Evolutionary conservation across 176 grass and related monocot species (phyloP).

Genomic region (Tillandsia leiboldiana): DNA sequence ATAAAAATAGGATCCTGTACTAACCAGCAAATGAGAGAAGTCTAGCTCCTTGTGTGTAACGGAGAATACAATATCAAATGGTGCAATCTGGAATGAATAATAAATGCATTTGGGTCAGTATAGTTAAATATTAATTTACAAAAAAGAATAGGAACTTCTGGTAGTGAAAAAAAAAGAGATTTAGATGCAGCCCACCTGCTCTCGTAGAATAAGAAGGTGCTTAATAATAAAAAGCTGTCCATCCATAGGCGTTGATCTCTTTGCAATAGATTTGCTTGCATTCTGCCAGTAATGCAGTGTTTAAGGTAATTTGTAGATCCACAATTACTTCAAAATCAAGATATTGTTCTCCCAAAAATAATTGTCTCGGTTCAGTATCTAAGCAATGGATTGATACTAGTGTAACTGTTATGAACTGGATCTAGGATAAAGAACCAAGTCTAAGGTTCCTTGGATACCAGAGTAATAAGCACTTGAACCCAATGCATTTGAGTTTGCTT

Average conservation of each 20-base stretch:
- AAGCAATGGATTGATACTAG: too few relatives aligned
- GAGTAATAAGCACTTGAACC: too few relatives aligned
- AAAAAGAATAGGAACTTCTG: background rate
- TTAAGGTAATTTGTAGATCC: background rate
- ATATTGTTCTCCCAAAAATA: background rate
- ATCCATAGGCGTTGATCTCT: conserved; percentile 78
- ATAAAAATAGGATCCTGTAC: background rate
- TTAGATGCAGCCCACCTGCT: conserved; percentile 48
- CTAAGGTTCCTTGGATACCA: too few relatives aligned
- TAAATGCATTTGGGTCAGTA: conserved; percentile 15
- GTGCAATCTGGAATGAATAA: conserved; percentile 57
- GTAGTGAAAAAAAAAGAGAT: conserved; percentile 1
- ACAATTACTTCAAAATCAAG: background rate
- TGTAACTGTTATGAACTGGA: too few relatives aligned
- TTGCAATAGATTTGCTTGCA: conserved; percentile 73
- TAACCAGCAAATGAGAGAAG: conserved; percentile 95
- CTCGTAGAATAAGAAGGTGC: conserved; percentile 91
- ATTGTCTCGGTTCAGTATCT: too few relatives aligned
- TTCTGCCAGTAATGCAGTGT: conserved; percentile 34
- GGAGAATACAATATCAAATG: conserved; percentile 88
- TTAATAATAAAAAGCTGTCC: conserved; percentile 96
- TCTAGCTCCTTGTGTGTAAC: conserved; percentile 96
- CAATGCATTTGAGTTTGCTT: background rate
- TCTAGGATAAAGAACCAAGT: too few relatives aligned
- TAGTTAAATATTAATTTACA: background rate